phyloP scores from a whole-genome alignment of 2,329 filamentous ascomycete species.

The Nemania serpens region DNA sequence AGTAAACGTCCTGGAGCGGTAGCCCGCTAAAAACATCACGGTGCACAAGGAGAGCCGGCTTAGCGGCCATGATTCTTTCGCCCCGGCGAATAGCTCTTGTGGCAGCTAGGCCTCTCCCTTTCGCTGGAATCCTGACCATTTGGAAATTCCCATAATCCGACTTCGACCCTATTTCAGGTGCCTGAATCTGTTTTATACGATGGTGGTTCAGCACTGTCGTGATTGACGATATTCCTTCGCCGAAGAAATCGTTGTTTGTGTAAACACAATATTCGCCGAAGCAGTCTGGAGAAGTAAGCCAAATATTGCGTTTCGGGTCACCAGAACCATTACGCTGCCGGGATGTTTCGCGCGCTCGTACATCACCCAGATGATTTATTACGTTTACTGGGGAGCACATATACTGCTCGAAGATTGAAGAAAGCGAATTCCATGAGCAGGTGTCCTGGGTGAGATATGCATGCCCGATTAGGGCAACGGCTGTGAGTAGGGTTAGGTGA shows the following conservation, averaged over 20 bases:
- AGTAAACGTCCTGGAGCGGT: constrained; percentile 23
- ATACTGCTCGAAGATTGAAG: not conserved
- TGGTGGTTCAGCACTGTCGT: constrained; percentile 26
- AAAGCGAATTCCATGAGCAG: constrained; percentile 7
- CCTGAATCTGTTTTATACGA: constrained; percentile 16
- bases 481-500: not conserved
- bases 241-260: constrained; percentile 23
- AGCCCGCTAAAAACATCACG: constrained; percentile 31
- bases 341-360: not conserved
- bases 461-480: not conserved
- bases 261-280: constrained; percentile 30
- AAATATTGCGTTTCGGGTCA: not conserved
- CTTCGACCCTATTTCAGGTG: not conserved
- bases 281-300: constrained; percentile 21
- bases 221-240: constrained; percentile 26
- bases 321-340: not conserved
- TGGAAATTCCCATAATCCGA: constrained; percentile 11
- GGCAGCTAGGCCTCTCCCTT: constrained; percentile 34
- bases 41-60: constrained; percentile 34
- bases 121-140: constrained; percentile 27
- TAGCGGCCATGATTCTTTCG: constrained; percentile 32
- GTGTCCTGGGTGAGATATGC: not conserved
- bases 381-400: not conserved
- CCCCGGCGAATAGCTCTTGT: constrained; percentile 30
- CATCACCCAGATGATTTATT: not conserved